Percentiles rank a stretch among this genome's conserved stretches.
phyloP scores from a whole-genome alignment of 202 grass and related monocot genomes.

The Alloteropsis angusta region DNA sequence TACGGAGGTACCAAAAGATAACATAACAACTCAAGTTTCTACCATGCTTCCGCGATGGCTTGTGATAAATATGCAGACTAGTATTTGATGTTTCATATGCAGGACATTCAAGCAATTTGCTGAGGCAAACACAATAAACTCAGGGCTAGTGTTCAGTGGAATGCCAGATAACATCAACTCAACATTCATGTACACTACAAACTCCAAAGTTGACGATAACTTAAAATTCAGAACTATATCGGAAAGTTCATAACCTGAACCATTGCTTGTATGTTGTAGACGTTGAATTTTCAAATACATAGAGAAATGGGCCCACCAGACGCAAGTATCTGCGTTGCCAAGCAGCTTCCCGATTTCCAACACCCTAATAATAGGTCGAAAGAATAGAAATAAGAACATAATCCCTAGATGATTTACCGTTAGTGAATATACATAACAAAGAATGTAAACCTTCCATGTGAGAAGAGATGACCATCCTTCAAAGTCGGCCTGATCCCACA shows the following conservation, averaged over 20 bases:
- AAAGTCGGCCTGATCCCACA: slow-evolving; percentile 89
- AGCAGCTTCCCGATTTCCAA: slow-evolving; percentile 82
- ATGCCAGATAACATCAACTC: background rate
- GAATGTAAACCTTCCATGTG: slow-evolving; percentile 82
- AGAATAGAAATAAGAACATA: background rate
- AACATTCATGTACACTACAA: background rate
- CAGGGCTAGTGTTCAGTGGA: background rate
- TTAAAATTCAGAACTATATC: slow-evolving; percentile 15
- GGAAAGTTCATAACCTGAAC: slow-evolving; percentile 55
- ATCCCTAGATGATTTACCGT: background rate
- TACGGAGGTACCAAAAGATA: background rate
- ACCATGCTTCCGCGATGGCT: background rate
- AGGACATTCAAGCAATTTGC: background rate
- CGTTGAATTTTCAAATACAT: slow-evolving; percentile 75
- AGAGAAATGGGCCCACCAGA: slow-evolving; percentile 80
- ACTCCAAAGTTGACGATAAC: slow-evolving; percentile 3
- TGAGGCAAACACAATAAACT: background rate
- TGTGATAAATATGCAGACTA: background rate
- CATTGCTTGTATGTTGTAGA: slow-evolving; percentile 88
- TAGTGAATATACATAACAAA: background rate
- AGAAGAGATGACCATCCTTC: slow-evolving; percentile 89
- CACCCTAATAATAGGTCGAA: slow-evolving; percentile 48
- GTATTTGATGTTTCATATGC: background rate
- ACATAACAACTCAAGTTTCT: background rate
- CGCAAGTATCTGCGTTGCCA: slow-evolving; percentile 80